Evolutionary conservation across 306 rosid genomes (phyloP), one percentile per base, ranked within the genome.

Genomic region (Prunus persica): DNA sequence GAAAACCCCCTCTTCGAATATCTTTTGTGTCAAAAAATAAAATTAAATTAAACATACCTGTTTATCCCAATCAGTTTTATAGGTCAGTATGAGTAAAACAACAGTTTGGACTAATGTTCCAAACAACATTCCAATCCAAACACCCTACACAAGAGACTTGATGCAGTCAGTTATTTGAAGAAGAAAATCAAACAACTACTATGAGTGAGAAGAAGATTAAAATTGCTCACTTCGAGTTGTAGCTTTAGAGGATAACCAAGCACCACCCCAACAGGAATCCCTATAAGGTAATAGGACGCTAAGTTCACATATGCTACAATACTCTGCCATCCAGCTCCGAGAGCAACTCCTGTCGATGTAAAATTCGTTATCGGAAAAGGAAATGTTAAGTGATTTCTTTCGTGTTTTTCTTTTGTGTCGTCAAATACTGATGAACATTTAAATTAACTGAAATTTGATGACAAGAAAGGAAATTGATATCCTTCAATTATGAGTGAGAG

Each of bases 281-380:
- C 91, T 12, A 89, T 27, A 0, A 89, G 38, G 74, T 89, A 89
- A 81, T 89, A 87, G 24, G 89, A 83, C 0, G 78, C 88, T 58
- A 89, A 79, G 81, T 89, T 89, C 5, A 89, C 88, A 32, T 84
- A 86, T 71, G 93, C 89, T 41, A 89, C 91, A 30, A 52, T 27
- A 51, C 87, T 83, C 67, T 87, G 93, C 87, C 89, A 86, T 0
- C 93, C 90, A 54, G 93, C 93, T 81, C 90, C 93, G 61, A 89
- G 45, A 51, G 91, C 82, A 30, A 89, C 93, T 61, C 91, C 91
- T 87, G 65, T 43, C 6, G 8, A 55, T 12, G 4, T 10, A 30
- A 60, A 32, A 51, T 16, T 19, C 6, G 24, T n/a, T 22, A 22
- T 22, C 22, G 22, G 22, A 22, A 22, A 38, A 38, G 8, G 9